These are phyloP conservation scores for Echinochloa phyllopogon DNA, from an alignment of 176 grass and related monocot genomes.

Conservation along the genomic window DNA sequence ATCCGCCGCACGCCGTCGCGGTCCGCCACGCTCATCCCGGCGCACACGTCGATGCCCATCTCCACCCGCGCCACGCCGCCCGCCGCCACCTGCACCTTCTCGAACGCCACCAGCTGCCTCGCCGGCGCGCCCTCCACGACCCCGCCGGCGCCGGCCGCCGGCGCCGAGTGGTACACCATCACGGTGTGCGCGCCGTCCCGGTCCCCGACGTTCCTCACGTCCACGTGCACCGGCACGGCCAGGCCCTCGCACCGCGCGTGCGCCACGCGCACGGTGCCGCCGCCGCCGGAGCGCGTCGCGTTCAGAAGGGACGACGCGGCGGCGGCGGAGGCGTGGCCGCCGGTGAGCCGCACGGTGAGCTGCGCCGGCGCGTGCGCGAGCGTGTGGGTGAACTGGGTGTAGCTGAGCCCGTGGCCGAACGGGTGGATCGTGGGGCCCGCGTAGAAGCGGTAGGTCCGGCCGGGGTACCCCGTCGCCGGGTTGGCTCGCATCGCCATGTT, in stretches of 20 bases:
- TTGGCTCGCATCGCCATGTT: constrained; percentile 84
- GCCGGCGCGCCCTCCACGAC: constrained; percentile 16
- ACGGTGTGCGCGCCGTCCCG: constrained; percentile 73
- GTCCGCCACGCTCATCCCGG: constrained; percentile 57
- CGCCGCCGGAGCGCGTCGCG: not conserved
- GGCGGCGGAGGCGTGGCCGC: not conserved
- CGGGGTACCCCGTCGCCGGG: constrained; percentile 56
- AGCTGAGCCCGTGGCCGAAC: constrained; percentile 80
- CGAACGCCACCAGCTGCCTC: constrained; percentile 72
- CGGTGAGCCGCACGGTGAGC: constrained; percentile 61
- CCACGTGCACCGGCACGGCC: constrained; percentile 62
- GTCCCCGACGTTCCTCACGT: constrained; percentile 63
- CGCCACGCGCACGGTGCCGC: constrained; percentile 53
- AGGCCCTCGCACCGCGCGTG: constrained; percentile 63
- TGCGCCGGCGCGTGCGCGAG: constrained; percentile 53
- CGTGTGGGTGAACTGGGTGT: constrained; percentile 72
- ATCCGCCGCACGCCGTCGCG: constrained; percentile 58
- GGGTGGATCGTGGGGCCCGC: constrained; percentile 69
- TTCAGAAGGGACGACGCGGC: constrained; percentile 33
- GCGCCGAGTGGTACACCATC: constrained; percentile 59
- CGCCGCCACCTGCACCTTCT: constrained; percentile 70
- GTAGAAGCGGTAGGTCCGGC: constrained; percentile 87
- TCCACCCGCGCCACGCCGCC: constrained; percentile 54
- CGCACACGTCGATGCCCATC: constrained; percentile 69
- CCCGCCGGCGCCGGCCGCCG: constrained; percentile 23